Conservation (phyloP, 106 monocot genomes). For the Gastrodia elata region DNA sequence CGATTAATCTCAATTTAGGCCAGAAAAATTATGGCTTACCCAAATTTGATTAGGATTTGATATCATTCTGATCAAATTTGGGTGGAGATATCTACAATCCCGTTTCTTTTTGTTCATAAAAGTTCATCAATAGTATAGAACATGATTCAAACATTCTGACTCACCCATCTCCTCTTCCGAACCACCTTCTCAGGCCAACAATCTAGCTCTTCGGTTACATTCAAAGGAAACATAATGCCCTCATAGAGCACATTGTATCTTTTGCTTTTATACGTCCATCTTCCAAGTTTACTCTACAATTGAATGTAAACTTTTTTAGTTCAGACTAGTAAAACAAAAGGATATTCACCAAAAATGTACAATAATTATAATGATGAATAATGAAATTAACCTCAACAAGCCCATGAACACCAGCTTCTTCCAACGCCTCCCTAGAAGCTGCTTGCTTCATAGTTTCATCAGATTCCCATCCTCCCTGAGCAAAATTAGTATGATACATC, state of each 20-base stretch:
- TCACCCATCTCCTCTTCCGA: slow-evolving; percentile 50
- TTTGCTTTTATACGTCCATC: slow-evolving; percentile 57
- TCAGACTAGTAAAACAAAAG: neutral
- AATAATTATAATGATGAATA: neutral
- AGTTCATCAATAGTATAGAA: neutral
- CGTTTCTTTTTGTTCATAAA: no score
- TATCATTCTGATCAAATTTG: no score
- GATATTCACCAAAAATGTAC: neutral
- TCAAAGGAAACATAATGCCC: slow-evolving; percentile 56
- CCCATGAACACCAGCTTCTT: slow-evolving; percentile 53
- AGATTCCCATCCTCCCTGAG: slow-evolving; percentile 51
- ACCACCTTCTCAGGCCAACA: slow-evolving; percentile 50
- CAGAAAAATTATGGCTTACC: no score
- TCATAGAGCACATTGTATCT: slow-evolving; percentile 26
- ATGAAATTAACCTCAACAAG: slow-evolving; percentile 21
- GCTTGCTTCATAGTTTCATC: slow-evolving; percentile 41
- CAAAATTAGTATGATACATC: neutral
- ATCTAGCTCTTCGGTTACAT: slow-evolving; percentile 35
- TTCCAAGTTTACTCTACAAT: slow-evolving; percentile 34
- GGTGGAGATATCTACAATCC: no score
- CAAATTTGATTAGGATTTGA: no score
- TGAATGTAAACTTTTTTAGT: neutral
- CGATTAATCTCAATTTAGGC: no score
- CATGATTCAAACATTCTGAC: neutral
- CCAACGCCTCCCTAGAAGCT: slow-evolving; percentile 38